These are phyloP conservation scores for Fusarium sp. DNA, from an alignment of 2,329 filamentous ascomycete species.

Conservation along the genomic window DNA sequence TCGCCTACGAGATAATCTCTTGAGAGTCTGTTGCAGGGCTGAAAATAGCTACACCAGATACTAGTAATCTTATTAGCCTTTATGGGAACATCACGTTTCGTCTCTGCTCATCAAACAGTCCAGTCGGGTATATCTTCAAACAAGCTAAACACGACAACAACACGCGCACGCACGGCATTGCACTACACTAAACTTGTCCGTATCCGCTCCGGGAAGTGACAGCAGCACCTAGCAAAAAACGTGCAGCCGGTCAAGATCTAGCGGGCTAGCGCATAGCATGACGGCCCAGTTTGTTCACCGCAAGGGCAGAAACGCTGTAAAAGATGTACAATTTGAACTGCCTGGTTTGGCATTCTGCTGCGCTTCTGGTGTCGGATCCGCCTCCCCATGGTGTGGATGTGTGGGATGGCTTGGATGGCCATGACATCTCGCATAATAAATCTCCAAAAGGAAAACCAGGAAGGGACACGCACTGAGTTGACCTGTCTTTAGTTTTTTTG, in stretches of 20 bases:
- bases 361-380: slow-evolving; percentile 35
- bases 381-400: slow-evolving; percentile 27
- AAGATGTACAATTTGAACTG: slow-evolving; percentile 34
- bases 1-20: slow-evolving; percentile 42
- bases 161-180: neutral
- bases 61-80: neutral
- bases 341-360: slow-evolving; percentile 28
- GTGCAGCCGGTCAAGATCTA: slow-evolving; percentile 45
- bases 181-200: slow-evolving; percentile 2
- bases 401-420: slow-evolving; percentile 17
- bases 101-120: slow-evolving; percentile 24
- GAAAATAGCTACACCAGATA: slow-evolving; percentile 36
- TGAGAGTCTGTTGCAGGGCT: slow-evolving; percentile 31
- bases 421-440: slow-evolving; percentile 32
- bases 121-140: slow-evolving; percentile 33
- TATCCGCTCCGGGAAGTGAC: slow-evolving; percentile 36
- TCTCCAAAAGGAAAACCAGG: slow-evolving; percentile 1
- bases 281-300: slow-evolving; percentile 12
- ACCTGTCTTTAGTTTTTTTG: slow-evolving; percentile 9
- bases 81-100: neutral
- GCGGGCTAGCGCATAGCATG: slow-evolving; percentile 39
- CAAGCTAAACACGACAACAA: slow-evolving; percentile 21
- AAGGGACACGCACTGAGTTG: slow-evolving; percentile 12
- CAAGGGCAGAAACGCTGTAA: neutral
- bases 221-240: slow-evolving; percentile 26